Conservation (phyloP, 805 yeast species). For the Cyberlindnera veronae region DNA sequence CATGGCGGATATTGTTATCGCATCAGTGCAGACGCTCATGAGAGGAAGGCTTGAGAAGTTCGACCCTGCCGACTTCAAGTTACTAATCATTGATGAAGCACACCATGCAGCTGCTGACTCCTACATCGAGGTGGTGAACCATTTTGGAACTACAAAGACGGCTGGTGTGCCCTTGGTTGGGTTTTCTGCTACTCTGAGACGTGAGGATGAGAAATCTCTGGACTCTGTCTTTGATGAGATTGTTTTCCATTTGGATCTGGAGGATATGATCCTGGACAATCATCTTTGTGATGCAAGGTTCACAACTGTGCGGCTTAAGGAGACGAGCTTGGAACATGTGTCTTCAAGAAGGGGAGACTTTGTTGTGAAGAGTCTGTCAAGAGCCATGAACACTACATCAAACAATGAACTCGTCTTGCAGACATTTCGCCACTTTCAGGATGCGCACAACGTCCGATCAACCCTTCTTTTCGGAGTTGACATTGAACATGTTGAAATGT, state of each 20-base stretch:
- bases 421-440: conserved; percentile 45
- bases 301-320: conserved; percentile 47
- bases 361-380: conserved; percentile 45
- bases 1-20: conserved; percentile 64
- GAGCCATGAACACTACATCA: conserved; percentile 49
- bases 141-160: conserved; percentile 41
- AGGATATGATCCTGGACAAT: conserved; percentile 62
- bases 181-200: conserved; percentile 80
- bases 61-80: conserved; percentile 57
- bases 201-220: conserved; percentile 68
- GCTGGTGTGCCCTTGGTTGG: conserved; percentile 64
- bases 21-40: conserved; percentile 67
- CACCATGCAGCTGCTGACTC: conserved; percentile 82
- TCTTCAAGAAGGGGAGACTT: conserved; percentile 46
- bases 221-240: conserved; percentile 64
- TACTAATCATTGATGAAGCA: conserved; percentile 85
- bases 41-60: conserved; percentile 50
- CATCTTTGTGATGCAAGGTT: conserved; percentile 71
- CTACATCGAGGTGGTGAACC: conserved; percentile 53
- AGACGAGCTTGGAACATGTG: conserved; percentile 39
- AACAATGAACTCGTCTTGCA: conserved; percentile 54
- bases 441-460: conserved; percentile 44
- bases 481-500: conserved; percentile 55
- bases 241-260: conserved; percentile 62
- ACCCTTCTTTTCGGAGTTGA: conserved; percentile 79